Evolutionary conservation across 495 filamentous ascomycete species (phyloP).

Genomic region (Hypoxylon crocopeplum): DNA sequence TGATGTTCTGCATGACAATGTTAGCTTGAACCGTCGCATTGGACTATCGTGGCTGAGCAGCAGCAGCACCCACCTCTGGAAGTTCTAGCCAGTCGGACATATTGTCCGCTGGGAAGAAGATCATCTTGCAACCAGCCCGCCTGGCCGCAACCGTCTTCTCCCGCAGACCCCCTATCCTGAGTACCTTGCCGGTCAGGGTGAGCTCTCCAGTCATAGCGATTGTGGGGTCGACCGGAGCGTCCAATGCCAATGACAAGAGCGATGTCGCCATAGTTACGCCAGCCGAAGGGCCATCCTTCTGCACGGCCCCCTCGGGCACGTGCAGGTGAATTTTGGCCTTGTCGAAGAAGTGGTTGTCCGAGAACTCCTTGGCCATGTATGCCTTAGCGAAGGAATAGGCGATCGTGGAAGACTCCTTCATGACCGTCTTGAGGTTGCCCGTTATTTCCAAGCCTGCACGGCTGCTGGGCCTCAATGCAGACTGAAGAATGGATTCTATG

Average conservation of each 20-base stretch:
- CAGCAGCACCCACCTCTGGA: slow-evolving; percentile 75
- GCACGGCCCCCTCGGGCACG: slow-evolving; percentile 95
- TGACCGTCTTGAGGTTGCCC: slow-evolving; percentile 93
- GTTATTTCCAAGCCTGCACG: slow-evolving; percentile 85
- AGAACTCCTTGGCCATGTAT: slow-evolving; percentile 79
- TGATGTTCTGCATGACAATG: slow-evolving; percentile 79
- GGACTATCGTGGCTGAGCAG: slow-evolving; percentile 12
- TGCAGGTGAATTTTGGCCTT: slow-evolving; percentile 95
- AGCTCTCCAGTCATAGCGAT: slow-evolving; percentile 99
- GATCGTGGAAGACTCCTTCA: slow-evolving; percentile 95
- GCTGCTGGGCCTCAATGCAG: slow-evolving; percentile 70
- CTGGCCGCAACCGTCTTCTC: slow-evolving; percentile 99
- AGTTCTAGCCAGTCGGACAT: slow-evolving; percentile 96
- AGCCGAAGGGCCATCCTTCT: slow-evolving; percentile 81
- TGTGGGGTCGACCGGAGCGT: slow-evolving; percentile 78
- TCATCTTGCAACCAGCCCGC: slow-evolving; percentile 89
- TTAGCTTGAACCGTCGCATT: slow-evolving; percentile 45
- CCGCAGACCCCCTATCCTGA: slow-evolving; percentile 92
- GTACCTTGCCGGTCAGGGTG: slow-evolving; percentile 95
- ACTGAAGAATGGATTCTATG: slow-evolving; percentile 94
- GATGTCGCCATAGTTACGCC: slow-evolving; percentile 98
- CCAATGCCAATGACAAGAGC: slow-evolving; percentile 81
- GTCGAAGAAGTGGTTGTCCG: slow-evolving; percentile 93
- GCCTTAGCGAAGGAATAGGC: slow-evolving; percentile 97
- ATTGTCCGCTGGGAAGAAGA: slow-evolving; percentile 96